Evolutionary conservation across 306 rosid genomes (phyloP).

Genomic region (Cicer arietinum): DNA sequence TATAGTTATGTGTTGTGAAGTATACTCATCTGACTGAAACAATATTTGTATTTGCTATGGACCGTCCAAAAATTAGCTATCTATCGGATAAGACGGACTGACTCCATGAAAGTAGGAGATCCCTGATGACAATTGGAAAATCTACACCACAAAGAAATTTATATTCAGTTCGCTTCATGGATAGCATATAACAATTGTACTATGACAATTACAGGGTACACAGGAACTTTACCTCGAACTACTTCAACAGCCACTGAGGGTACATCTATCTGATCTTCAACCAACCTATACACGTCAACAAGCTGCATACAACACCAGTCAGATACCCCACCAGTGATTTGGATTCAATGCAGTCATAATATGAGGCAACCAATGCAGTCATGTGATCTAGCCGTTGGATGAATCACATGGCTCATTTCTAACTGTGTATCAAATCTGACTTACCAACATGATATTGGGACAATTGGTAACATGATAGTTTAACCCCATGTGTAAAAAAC

Average conservation of each 20-base stretch:
- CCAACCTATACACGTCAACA: constrained; percentile 86
- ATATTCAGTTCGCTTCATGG: constrained; percentile 28
- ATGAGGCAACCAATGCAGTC: background rate
- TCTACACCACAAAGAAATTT: constrained; percentile 57
- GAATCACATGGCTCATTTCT: background rate
- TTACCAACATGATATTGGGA: background rate
- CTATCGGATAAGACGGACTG: constrained; percentile 76
- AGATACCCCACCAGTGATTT: constrained; percentile 29
- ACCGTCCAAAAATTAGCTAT: constrained; percentile 51
- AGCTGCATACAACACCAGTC: constrained; percentile 66
- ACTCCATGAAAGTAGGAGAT: constrained; percentile 90
- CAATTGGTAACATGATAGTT: background rate
- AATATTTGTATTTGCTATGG: constrained; percentile 40
- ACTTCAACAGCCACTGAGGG: constrained; percentile 88
- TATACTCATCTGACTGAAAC: constrained; percentile 50
- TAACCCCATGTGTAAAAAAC: background rate
- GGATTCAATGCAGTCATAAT: constrained; percentile 5
- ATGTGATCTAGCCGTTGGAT: background rate
- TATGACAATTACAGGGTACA: constrained; percentile 11
- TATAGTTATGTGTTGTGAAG: constrained; percentile 40
- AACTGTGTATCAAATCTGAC: background rate
- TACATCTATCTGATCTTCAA: constrained; percentile 88
- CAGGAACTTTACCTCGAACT: constrained; percentile 68
- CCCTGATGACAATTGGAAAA: constrained; percentile 74
- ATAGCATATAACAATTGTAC: constrained; percentile 26